Evolutionary conservation across 2,329 filamentous ascomycete species (phyloP).

Genomic region (Cordyceps tenuipes): DNA sequence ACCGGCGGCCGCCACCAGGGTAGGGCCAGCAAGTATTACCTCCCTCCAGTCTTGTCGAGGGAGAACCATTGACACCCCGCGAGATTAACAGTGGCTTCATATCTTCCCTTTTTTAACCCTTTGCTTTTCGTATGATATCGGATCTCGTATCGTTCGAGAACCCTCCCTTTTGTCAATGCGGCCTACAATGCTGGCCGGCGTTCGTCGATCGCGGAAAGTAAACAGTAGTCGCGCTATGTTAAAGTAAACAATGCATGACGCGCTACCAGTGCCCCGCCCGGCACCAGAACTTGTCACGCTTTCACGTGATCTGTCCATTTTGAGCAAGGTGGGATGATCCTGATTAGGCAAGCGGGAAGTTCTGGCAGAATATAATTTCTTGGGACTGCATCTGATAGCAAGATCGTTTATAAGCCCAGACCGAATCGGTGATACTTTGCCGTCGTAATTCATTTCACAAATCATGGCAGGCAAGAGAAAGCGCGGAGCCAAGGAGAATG

Average conservation of each 20-base stretch:
- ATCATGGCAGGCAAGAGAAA: constrained; percentile 29
- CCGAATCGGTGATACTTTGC: constrained; percentile 3
- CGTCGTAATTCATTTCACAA: constrained; percentile 12
- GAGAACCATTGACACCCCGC: constrained; percentile 1
- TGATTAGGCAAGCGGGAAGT: background rate
- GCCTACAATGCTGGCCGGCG: background rate
- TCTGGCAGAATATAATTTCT: constrained; percentile 10
- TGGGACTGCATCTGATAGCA: background rate
- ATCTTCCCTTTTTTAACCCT: background rate
- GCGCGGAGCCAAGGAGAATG: constrained; percentile 21
- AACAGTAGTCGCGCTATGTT: constrained; percentile 7
- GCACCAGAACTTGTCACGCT: background rate
- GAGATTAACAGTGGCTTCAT: background rate
- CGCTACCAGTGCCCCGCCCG: constrained; percentile 5
- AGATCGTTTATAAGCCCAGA: background rate
- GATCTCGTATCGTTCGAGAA: background rate
- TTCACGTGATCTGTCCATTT: constrained; percentile 3
- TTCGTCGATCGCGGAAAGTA: background rate
- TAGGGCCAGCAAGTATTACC: constrained; percentile 2
- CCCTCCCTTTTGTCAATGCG: constrained; percentile 2
- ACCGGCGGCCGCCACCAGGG: background rate
- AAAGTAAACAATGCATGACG: constrained; percentile 11
- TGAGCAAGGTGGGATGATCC: background rate
- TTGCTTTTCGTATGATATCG: background rate
- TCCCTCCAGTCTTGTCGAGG: background rate